Evolutionary conservation across 2,329 filamentous ascomycete species (phyloP).

Genomic region (Mycosphaerella sp.): DNA sequence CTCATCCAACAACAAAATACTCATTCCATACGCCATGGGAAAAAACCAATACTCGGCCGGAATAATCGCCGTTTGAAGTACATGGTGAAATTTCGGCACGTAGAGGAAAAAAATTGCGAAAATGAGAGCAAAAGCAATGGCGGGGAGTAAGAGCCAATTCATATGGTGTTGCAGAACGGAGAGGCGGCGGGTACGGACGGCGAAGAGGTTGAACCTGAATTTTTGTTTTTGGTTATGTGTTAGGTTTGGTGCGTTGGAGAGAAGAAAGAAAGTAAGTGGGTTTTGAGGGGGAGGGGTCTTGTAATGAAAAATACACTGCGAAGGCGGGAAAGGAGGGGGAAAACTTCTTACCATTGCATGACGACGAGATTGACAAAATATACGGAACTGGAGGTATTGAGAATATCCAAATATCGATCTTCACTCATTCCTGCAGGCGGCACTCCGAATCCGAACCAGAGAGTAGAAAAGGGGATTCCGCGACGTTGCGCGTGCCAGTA

Average conservation of each 20-base stretch:
- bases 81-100: slow-evolving; percentile 56
- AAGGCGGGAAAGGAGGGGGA: no score
- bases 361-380: slow-evolving; percentile 77
- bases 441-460: slow-evolving; percentile 62
- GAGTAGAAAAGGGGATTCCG: slow-evolving; percentile 60
- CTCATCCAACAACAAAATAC: slow-evolving; percentile 60
- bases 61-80: slow-evolving; percentile 56
- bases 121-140: slow-evolving; percentile 60
- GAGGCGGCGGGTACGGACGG: slow-evolving; percentile 54
- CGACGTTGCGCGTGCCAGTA: slow-evolving; percentile 41
- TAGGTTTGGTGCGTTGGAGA: no score
- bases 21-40: slow-evolving; percentile 64
- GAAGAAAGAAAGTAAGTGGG: no score
- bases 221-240: not conserved
- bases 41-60: slow-evolving; percentile 72
- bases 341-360: slow-evolving; percentile 46
- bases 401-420: slow-evolving; percentile 49
- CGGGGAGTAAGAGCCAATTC: slow-evolving; percentile 63
- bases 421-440: slow-evolving; percentile 43
- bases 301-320: no score
- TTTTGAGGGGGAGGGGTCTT: no score
- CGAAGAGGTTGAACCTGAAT: slow-evolving; percentile 64
- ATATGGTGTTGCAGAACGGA: slow-evolving; percentile 68
- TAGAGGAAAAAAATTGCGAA: slow-evolving; percentile 64
- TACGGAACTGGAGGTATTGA: slow-evolving; percentile 63